Percentiles rank a stretch among this genome's conserved stretches.
Conservation (phyloP, 73 alveolate species). For the Tetrahymena elliotti region DNA sequence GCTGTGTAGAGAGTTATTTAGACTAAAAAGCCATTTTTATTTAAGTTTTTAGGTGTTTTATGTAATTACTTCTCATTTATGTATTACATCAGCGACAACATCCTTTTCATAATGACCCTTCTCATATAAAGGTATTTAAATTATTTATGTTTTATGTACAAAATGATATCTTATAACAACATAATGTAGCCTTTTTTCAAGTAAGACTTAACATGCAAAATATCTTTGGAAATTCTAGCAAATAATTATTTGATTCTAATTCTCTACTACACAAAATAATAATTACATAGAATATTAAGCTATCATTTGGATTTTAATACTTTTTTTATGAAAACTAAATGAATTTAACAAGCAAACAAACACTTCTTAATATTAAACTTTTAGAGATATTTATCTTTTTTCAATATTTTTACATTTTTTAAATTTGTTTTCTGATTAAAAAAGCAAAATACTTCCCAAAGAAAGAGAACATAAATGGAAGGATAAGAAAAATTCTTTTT, state of each 20-base stretch:
- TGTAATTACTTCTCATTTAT: conserved; percentile 57
- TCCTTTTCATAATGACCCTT: conserved; percentile 48
- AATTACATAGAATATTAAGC: no score
- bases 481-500: conserved; percentile 28
- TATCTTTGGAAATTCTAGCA: no score
- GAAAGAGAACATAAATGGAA: conserved; percentile 24
- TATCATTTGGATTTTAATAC: no score
- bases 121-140: conserved; percentile 11
- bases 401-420: background rate
- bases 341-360: no score
- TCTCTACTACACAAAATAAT: no score
- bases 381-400: no score
- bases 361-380: no score
- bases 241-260: no score
- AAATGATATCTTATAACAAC: no score
- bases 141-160: background rate
- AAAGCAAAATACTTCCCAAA: conserved; percentile 7
- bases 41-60: conserved; percentile 36
- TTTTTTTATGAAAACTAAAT: no score
- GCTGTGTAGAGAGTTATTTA: conserved; percentile 43
- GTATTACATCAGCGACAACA: conserved; percentile 71
- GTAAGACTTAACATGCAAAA: background rate
- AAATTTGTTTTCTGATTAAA: background rate
- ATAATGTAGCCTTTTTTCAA: no score
- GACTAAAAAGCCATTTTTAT: conserved; percentile 29